Evolutionary conservation across 495 filamentous ascomycete species (phyloP).

Genomic region (Aspergillus conjunctus): DNA sequence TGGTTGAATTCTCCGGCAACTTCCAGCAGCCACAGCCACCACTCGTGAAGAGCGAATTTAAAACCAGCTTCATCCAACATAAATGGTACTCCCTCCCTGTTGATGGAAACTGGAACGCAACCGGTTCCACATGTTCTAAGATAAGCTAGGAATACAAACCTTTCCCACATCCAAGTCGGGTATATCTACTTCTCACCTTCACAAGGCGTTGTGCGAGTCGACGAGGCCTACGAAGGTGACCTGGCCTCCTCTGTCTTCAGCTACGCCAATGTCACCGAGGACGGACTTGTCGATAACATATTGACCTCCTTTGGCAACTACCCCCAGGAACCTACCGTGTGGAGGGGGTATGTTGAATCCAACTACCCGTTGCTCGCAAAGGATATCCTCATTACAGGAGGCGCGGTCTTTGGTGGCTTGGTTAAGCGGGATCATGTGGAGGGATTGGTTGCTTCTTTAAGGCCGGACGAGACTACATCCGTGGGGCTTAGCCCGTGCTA

Average conservation of each 20-base stretch:
- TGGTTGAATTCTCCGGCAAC: constrained; percentile 25
- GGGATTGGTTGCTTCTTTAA: constrained; percentile 23
- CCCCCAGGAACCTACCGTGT: constrained; percentile 13
- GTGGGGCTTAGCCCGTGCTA: neutral
- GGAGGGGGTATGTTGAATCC: constrained; percentile 27
- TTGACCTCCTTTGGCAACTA: constrained; percentile 22
- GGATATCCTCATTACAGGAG: constrained; percentile 26
- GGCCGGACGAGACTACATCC: constrained; percentile 2
- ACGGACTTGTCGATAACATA: constrained; percentile 34
- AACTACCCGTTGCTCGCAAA: constrained; percentile 28
- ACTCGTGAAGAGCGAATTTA: constrained; percentile 28
- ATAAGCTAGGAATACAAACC: constrained; percentile 30
- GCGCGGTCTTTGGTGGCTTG: constrained; percentile 27
- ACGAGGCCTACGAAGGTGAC: constrained; percentile 31
- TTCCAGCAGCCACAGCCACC: constrained; percentile 34
- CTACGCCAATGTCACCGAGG: constrained; percentile 31
- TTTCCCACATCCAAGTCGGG: constrained; percentile 35
- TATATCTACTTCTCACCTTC: constrained; percentile 35
- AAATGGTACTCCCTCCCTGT: constrained; percentile 26
- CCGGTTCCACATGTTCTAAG: constrained; percentile 8
- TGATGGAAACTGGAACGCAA: neutral
- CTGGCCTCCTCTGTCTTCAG: constrained; percentile 35
- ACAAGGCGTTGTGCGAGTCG: constrained; percentile 24
- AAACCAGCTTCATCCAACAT: constrained; percentile 34
- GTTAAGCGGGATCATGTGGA: constrained; percentile 21